Evolutionary conservation across 129 eudicot genomes (phyloP), one percentile per base, ranked within the genome.

Genomic region (Ambrosia trifida): DNA sequence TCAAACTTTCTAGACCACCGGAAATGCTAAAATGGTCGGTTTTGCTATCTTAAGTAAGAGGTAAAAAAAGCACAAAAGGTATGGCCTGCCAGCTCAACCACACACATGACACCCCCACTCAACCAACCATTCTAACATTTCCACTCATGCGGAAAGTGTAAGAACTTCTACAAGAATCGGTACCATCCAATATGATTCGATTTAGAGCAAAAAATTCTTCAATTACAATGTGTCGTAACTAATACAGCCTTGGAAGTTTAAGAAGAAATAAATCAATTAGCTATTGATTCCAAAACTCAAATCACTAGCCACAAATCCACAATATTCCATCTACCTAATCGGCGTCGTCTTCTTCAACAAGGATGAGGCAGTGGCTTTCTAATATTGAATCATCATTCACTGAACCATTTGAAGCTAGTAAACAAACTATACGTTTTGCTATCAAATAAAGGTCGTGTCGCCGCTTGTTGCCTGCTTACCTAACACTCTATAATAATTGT

Each of bases 311-410:
- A n/a, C n/a, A n/a, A n/a, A n/a, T n/a, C 80, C 38, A 45, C 13
- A 30, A 66, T 76, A 14, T 33, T 58, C 74, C 8, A 45, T 57
- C 52, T 57, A 35, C 19, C 74, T 67, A 68, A n/a, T n/a, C n/a
- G n/a, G n/a, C n/a, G n/a, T n/a, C n/a, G n/a, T n/a, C n/a, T n/a
- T n/a, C n/a, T n/a, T n/a, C n/a, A n/a, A n/a, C n/a, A n/a, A n/a
- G n/a, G n/a, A n/a, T n/a, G n/a, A n/a, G n/a, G n/a, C n/a, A n/a
- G n/a, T n/a, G n/a, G n/a, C n/a, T n/a, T n/a, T 63, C 44, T 14
- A 28, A 67, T 68, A 24, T 7, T 47, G 38, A 49, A 74, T 52
- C 33, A 73, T 73, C 28, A 38, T 17, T 47, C 46, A n/a, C 12
- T 40, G 11, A 49, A 16, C 4, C 53, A 19, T 41, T 20, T 5